Conservation (phyloP, 2,329 filamentous ascomycete species). For the Calonectria naviculata region DNA sequence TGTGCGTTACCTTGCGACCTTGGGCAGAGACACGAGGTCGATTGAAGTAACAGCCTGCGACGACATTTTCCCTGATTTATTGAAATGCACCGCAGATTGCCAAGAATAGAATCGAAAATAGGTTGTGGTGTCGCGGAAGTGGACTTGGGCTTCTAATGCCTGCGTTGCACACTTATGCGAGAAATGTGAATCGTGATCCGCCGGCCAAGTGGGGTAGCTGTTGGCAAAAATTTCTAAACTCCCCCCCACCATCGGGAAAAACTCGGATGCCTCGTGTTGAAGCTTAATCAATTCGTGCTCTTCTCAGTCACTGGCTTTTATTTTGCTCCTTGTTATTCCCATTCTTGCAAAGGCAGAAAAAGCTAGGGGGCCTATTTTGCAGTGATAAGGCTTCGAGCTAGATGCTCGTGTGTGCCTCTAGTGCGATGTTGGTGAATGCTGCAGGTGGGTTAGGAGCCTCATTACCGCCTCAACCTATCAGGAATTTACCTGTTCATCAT, state of each 20-base stretch:
- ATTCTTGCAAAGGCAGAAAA: no score
- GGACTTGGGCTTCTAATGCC: neutral
- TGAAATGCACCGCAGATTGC: neutral
- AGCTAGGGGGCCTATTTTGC: no score
- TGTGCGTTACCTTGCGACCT: neutral
- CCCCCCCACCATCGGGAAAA: neutral
- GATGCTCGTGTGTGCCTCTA: no score
- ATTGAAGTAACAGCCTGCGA: neutral
- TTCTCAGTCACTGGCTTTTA: no score
- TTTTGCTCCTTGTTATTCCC: no score
- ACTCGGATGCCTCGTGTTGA: neutral
- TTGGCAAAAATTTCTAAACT: neutral
- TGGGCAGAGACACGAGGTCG: neutral
- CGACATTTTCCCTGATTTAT: neutral
- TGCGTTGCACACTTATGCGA: neutral
- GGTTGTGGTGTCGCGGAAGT: neutral
- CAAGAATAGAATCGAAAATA: neutral
- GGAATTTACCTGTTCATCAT: no score
- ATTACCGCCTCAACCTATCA: no score
- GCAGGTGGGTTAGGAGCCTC: no score
- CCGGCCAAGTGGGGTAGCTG: neutral
- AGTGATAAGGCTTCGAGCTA: no score
- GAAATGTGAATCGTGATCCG: neutral
- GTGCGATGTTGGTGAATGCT: no score
- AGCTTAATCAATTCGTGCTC: no score